Evolutionary conservation across 345 rosid genomes (phyloP), one percentile per base, ranked within the genome.

Genomic region (Camelina hispida): DNA sequence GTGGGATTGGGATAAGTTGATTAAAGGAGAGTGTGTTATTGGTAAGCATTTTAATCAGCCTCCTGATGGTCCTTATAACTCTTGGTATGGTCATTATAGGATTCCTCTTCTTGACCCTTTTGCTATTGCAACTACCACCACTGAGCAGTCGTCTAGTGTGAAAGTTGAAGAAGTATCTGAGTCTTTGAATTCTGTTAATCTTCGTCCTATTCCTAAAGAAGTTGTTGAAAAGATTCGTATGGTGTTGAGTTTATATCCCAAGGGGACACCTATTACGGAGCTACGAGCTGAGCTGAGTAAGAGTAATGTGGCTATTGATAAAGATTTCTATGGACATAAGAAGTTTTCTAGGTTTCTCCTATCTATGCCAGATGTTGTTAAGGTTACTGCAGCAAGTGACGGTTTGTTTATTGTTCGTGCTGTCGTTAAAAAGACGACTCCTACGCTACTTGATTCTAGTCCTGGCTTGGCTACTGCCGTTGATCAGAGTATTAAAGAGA

Each of bases 11-110:
- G 75, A 82, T 57, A 55, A 80, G 43, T 80, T 93, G 81, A 52
- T 86, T 2, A 86, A 62, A 76, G 91, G 90, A 71, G 94, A 90
- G 68, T 66, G 55, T 69, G 80, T 87, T 4, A 28, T 37, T 32
- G 99, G 84, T 59, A 89, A 79, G 83, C 72, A 87, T 75, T 91
- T 85, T 77, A 96, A 96, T 71, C 98, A 85, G 60, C 96, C 97
- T 57, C 99, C 99, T 15, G 99, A 95, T 84, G 97, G 99, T 74
- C 92, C 97, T 60, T 86, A 81, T 77, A 86, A 92, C 80, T 92
- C 99, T 78, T 95, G 99, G 97, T 95, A 92, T 84, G 99, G 97
- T 79, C 89, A 87, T 59, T 87, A 82, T 72, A 90, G 80, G 76
- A 83, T 60, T 55, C 84, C 90, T 73, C 88, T 90, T 23, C 84